Base-by-base conservation (phyloP, 176 grass and related monocot genomes). In the Coix lacrymajobi region DNA sequence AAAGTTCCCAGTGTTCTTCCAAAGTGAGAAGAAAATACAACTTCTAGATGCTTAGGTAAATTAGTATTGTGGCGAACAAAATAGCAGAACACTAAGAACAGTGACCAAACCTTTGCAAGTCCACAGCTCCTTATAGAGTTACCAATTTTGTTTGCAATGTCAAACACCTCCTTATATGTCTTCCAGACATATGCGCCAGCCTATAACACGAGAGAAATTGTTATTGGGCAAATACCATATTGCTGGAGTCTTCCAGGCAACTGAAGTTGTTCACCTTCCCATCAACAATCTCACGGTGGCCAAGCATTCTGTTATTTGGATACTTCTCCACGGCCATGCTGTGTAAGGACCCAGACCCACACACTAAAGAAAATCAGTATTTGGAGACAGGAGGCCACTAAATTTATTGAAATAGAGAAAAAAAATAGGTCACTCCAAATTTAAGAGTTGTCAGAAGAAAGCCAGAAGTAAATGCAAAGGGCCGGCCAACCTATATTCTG, bases 281-380 rank as follows among this genome's bases (percentile, higher is more conserved):
- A 57, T 88, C 83, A 75, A 94, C 89, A 77, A 82, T 84, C 65
- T 88, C 83, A 65, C 91, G 89, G 43, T 38, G 87, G 37, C 91
- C 94, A 26, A 97, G 87, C 91, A 97, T 94, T 71, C 25, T 91
- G 34, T 97, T 94, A n/a, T 89, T 62, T 41, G 94, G 94, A 71
- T 86, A 86, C 82, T 87, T 97, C 71, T 94, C 89, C 52, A 84
- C 89, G 1, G 89, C 82, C 87, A 87, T 78, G 29, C 87, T 94
- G 60, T 16, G 58, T 69, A 78, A 84, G 76, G 64, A 54, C 82
- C 39, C 31, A 60, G 64, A 54, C 82, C 39, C 31, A 60, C 16
- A 51, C 64, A 78, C 2, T 73, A 57, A 78, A 78, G 44, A 77
- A 69, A 17, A 38, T 78, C 36, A 39, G 16, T 39, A 45, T n/a